Evolutionary conservation across 306 rosid genomes (phyloP).

Genomic region (Inga laurina): DNA sequence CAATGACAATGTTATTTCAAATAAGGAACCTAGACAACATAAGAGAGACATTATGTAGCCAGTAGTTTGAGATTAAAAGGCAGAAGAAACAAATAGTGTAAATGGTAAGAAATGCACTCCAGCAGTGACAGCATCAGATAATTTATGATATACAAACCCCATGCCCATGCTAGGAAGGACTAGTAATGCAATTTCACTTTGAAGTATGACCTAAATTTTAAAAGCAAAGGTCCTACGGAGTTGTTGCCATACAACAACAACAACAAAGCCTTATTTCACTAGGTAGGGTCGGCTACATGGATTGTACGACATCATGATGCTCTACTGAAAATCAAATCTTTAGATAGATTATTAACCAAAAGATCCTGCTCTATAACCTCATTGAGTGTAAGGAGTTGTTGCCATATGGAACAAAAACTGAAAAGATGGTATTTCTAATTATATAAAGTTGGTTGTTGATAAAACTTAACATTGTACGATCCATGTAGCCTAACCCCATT

Average conservation of each 20-base stretch:
- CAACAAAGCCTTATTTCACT: too few relatives aligned
- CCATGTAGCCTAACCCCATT: background rate
- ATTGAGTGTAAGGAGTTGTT: background rate
- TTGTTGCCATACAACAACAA: background rate
- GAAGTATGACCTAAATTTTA: background rate
- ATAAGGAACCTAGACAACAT: slow-evolving; percentile 24
- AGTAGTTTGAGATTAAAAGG: background rate
- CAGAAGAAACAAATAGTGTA: slow-evolving; percentile 9
- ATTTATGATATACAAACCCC: background rate
- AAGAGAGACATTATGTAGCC: background rate
- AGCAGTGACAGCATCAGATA: background rate
- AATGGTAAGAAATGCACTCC: background rate
- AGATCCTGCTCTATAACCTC: too few relatives aligned
- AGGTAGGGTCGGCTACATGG: too few relatives aligned
- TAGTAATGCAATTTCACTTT: background rate
- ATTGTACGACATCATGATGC: too few relatives aligned
- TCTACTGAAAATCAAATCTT: too few relatives aligned
- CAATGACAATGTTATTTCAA: slow-evolving; percentile 28
- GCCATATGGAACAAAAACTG: background rate
- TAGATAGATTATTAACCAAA: too few relatives aligned
- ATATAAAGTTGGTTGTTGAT: background rate
- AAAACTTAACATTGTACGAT: too few relatives aligned
- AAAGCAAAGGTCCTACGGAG: background rate
- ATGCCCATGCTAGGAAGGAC: slow-evolving; percentile 15
- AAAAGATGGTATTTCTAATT: background rate